Percentiles rank a stretch among this genome's conserved stretches.
Evolutionary conservation across 495 filamentous ascomycete species (phyloP).

Genomic region (Xylaria castorea): DNA sequence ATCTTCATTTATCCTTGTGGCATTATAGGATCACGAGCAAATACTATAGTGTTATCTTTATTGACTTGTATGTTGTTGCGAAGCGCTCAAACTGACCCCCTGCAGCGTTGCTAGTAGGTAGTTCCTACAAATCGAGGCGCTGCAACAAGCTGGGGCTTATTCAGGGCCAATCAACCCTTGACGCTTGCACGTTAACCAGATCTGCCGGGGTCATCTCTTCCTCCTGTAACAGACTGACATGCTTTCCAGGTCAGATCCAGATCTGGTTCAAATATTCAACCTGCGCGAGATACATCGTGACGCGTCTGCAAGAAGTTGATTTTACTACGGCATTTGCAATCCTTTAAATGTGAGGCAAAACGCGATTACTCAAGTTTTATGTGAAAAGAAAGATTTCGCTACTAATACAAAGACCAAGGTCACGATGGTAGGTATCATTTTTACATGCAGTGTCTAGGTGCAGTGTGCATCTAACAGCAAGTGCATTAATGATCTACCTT

Average conservation of each 20-base stretch:
- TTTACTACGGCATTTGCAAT: not conserved
- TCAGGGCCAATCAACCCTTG: not conserved
- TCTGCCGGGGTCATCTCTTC: not conserved
- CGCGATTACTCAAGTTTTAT: not conserved
- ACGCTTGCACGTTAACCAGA: not conserved
- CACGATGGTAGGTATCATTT: not conserved
- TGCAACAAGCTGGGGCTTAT: not conserved
- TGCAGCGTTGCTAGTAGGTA: not conserved
- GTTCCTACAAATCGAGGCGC: not conserved
- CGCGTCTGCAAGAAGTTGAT: not conserved
- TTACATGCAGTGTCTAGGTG: not conserved
- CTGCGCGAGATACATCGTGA: not conserved
- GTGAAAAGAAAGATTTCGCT: not conserved
- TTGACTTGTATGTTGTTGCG: not conserved
- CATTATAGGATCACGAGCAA: no score
- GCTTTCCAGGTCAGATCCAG: not conserved
- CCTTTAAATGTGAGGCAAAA: not conserved
- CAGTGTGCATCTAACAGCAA: not conserved
- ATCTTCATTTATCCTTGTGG: no score
- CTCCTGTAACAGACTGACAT: not conserved
- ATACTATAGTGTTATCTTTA: no score
- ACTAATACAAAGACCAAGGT: not conserved
- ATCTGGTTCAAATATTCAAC: not conserved
- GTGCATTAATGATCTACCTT: slow-evolving; percentile 24
- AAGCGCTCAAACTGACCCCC: not conserved